Conservation (phyloP, 1,139 yeast species). For the Protomyces pachydermus region DNA sequence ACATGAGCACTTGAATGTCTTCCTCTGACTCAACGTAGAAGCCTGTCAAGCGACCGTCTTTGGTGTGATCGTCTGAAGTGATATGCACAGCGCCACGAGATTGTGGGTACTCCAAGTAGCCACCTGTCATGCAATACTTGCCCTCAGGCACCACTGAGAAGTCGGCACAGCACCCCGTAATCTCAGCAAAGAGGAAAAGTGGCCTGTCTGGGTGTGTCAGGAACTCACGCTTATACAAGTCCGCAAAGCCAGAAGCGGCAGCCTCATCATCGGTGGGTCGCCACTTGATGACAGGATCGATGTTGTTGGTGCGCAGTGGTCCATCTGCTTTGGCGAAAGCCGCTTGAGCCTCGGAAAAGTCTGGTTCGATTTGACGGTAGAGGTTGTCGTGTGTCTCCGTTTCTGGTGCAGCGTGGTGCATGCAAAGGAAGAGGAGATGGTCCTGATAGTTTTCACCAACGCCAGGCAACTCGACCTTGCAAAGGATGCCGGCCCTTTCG, state of each 20-base stretch:
- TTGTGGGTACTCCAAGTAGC: constrained; percentile 6
- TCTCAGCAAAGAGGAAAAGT: neutral
- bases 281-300: constrained; percentile 2
- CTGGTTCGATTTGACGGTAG: constrained; percentile 4
- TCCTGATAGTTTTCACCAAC: constrained; percentile 19
- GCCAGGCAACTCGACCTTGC: constrained; percentile 5
- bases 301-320: neutral
- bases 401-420: constrained; percentile 2
- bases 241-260: neutral
- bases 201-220: neutral
- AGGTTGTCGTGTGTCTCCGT: constrained; percentile 2
- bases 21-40: neutral
- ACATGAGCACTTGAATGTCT: neutral
- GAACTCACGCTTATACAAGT: constrained; percentile 1
- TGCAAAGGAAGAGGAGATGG: constrained; percentile 9
- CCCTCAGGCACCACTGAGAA: constrained; percentile 10
- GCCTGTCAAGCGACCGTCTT: neutral
- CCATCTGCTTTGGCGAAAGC: neutral
- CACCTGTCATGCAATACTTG: constrained; percentile 3
- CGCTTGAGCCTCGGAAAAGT: neutral
- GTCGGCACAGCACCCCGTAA: constrained; percentile 4
- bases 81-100: constrained; percentile 8
- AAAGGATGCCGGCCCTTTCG: constrained; percentile 1
- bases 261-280: constrained; percentile 8
- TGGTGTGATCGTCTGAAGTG: neutral